phyloP scores from a whole-genome alignment of 2,329 filamentous ascomycete species.

The Scedosporium aurantiacum region DNA sequence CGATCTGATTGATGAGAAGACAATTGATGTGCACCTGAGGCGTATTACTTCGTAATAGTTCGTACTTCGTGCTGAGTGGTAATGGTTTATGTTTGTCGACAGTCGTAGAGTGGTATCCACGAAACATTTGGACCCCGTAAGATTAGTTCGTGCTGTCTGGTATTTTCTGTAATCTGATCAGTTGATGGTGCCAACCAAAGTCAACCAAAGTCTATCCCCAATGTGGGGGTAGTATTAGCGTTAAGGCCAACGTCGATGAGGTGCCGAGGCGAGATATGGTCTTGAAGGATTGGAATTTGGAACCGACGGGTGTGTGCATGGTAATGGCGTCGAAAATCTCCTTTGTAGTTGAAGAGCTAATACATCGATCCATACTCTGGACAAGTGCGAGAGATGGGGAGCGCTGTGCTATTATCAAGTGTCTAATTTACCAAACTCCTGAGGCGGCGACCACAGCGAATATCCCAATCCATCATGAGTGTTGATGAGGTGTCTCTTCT shows the following conservation, averaged over 20 bases:
- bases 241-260: not conserved
- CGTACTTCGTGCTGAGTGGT: too few relatives aligned
- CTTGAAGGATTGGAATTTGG: not conserved
- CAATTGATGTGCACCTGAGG: too few relatives aligned
- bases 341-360: not conserved
- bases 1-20: too few relatives aligned
- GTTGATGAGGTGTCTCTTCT: not conserved
- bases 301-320: not conserved
- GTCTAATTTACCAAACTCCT: not conserved
- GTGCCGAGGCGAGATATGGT: not conserved
- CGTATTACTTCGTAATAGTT: too few relatives aligned
- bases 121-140: too few relatives aligned
- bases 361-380: not conserved
- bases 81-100: too few relatives aligned
- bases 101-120: too few relatives aligned
- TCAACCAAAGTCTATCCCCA: not conserved
- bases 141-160: too few relatives aligned
- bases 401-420: not conserved
- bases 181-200: not conserved
- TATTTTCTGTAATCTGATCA: too few relatives aligned
- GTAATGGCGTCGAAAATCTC: not conserved
- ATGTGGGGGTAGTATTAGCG: not conserved
- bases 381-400: not conserved
- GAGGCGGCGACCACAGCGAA: not conserved
- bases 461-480: not conserved